Percentiles rank a stretch among this genome's conserved stretches.
These are phyloP conservation scores for Phlyctochytrium bullatum DNA, from an alignment of 192 early-diverging fungal species.

Conservation along the genomic window DNA sequence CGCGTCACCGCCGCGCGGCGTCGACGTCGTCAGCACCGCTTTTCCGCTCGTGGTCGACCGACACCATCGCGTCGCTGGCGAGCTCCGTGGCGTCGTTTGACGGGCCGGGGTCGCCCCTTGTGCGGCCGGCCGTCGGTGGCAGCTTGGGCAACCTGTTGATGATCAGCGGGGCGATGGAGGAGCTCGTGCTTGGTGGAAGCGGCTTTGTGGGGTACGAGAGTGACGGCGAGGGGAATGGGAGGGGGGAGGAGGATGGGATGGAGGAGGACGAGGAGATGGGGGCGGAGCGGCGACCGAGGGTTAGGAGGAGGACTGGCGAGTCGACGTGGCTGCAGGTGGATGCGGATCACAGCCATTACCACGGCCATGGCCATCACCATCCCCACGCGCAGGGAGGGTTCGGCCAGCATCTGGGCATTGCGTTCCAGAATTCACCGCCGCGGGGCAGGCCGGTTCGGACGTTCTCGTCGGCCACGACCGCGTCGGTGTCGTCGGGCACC, in stretches of 20 bases:
- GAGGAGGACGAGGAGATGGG: conserved; percentile 1
- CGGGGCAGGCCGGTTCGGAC: too few relatives aligned
- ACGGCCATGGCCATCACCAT: background rate
- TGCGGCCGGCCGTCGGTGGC: too few relatives aligned
- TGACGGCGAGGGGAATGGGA: conserved; percentile 2
- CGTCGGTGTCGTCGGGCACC: too few relatives aligned
- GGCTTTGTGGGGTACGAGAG: background rate
- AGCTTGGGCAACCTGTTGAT: background rate
- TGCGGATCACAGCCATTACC: background rate
- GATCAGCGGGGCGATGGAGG: conserved; percentile 13
- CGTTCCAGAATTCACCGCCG: too few relatives aligned
- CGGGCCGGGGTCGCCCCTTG: too few relatives aligned
- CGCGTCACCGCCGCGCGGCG: too few relatives aligned
- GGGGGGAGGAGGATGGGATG: conserved; percentile 8
- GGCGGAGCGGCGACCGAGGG: conserved; percentile 10
- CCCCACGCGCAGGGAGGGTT: background rate
- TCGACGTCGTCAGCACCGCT: too few relatives aligned
- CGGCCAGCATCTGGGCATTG: too few relatives aligned
- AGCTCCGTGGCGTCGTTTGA: too few relatives aligned
- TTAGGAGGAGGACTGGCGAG: conserved; percentile 12
- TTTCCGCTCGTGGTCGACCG: too few relatives aligned
- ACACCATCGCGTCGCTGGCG: too few relatives aligned
- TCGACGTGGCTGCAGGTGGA: conserved; percentile 11
- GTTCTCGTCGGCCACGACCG: too few relatives aligned
- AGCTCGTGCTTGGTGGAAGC: background rate